Base-by-base conservation (phyloP, 2,329 filamentous ascomycete species). In the Ophiostoma ulmi region DNA sequence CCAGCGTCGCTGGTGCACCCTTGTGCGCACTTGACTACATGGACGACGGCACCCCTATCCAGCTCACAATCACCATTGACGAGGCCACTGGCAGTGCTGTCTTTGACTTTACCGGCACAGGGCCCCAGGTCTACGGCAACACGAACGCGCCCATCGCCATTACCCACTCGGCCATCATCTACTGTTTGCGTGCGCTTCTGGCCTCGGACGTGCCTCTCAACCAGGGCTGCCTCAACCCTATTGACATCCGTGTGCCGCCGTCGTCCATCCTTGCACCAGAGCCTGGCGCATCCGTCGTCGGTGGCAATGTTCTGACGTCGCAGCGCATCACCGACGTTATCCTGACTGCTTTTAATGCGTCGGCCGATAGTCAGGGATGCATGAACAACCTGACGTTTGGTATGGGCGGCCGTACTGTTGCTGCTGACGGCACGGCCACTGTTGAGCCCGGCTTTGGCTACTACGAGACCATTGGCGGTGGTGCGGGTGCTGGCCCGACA, bases 1-100 rank as follows among this genome's bases (percentile, higher is more conserved):
- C 90, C 89, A 14, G 89, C 89, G 72, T 72, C 22, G 70, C 55
- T 35, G 76, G 76, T 11, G 26, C 61, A 20, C 71, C 72, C 5
- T 75, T 81, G 4, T 67, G 70, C 10, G 79, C 80, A 1, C 71
- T 74, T 13, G 81, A 83, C 72, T 79, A 76, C 72, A 79, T 82
- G 76, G 81, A 83, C 73, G 74, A 81, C 70, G 80, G 80, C 11
- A 81, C 78, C 0, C 74, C 75, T 0, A 75, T 81, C 70, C 72
- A 72, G 48, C 73, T 81, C 35, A 76, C 69, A 52, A 76, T 81
- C 66, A 76, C 74, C 2, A 79, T 80, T 41, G 73, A 78, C 61
- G 71, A 73, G 1, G 70, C 74, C 0, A 77, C 74, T 3, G 79
- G 79, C 5, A 70, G 74, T n/a, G 80, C 80, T 0, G 48, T 75